Base-by-base conservation (phyloP, 83 land plant genomes). In the Picea abies region DNA sequence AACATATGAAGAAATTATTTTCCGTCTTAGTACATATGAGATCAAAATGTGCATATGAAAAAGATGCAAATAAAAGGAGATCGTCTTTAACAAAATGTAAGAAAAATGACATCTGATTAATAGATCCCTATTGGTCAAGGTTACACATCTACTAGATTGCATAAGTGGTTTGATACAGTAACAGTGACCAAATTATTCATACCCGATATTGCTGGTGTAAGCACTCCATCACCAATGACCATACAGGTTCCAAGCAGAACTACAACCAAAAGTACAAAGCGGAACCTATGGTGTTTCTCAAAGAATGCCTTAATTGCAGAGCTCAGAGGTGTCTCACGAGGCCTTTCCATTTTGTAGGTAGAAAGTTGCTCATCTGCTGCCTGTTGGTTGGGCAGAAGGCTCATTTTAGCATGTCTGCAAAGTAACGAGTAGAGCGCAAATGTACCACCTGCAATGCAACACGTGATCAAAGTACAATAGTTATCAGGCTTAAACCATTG, bases 121-220 rank as follows among this genome's bases (percentile, higher is more conserved):
- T 23, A 6, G 52, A 7, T 25, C 10, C 26, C 52, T 76, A 60
- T 52, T 52, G 35, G 12, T 22, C 61, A 52, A 29, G 61, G 52
- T 76, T 23, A 52, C 61, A 52, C 23, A 16, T 22, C 60, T 49
- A 29, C 32, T 49, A 76, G 60, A 23, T 52, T 15, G n/a, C 35
- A 76, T 14, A 76, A 23, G 79, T 52, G 11, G 4, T 35, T 70
- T 70, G 60, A 81, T 39, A 81, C 35, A n/a, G 35, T 17, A 20
- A 44, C 47, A 64, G 47, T 75, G 16, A 72, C 44, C n/a, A 65
- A 65, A 69, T 81, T 35, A 17, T 25, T 19, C 20, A 39, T 41
- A 94, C 97, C 97, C 66, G 97, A 94, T n/a, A 94, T 92, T 80
- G 97, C 83, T 62, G 97, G 97, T 4, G 95, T 94, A 37, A 94